phyloP scores from a whole-genome alignment of 176 grass and related monocot genomes.

The Carex pumila region DNA sequence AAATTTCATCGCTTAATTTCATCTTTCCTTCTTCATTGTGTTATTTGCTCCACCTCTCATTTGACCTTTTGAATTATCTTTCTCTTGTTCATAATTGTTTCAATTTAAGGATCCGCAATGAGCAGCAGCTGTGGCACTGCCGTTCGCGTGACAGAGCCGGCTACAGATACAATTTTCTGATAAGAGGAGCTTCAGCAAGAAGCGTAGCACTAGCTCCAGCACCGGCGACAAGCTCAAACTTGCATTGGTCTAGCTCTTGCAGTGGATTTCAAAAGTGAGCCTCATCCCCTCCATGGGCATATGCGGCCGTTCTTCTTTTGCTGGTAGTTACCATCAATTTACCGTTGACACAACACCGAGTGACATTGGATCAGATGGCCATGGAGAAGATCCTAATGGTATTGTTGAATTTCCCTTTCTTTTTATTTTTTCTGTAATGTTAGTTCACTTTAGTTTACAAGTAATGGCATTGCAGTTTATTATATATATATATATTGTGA shows the following conservation, averaged over 20 bases:
- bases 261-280: background rate
- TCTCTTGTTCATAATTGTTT: no score
- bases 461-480: background rate
- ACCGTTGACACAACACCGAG: background rate
- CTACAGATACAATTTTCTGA: no score
- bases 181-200: background rate
- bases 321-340: background rate
- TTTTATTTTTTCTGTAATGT: background rate
- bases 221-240: background rate
- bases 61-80: no score
- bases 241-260: background rate
- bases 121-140: no score
- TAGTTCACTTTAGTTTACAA: background rate
- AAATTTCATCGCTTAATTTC: no score
- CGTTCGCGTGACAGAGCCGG: no score
- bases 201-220: background rate
- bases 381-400: background rate
- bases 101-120: no score
- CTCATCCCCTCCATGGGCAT: background rate
- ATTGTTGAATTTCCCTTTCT: background rate
- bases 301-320: background rate
- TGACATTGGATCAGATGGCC: background rate
- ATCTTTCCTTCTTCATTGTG: no score
- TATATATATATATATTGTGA: no score
- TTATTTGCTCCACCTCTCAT: no score